Percentiles rank a stretch among this genome's conserved stretches.
Evolutionary conservation across 176 grass and related monocot genomes (phyloP).

Genomic region (Hsuehochloa calcarea): DNA sequence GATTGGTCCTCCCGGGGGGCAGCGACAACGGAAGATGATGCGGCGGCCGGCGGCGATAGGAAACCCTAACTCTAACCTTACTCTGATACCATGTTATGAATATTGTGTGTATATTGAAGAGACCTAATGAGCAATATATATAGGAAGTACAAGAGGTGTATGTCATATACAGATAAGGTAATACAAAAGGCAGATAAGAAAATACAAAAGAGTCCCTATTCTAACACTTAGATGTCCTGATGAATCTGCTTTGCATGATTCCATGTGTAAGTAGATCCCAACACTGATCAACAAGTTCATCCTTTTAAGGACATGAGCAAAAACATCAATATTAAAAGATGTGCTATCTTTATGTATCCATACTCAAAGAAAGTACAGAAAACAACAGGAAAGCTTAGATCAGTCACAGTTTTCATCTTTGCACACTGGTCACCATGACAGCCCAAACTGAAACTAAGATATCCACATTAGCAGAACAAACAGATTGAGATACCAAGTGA

Average conservation of each 20-base stretch:
- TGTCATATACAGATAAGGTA: too few relatives aligned
- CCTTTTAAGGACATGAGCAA: conserved; percentile 11
- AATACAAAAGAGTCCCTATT: too few relatives aligned
- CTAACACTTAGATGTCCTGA: background rate
- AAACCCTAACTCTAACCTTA: too few relatives aligned
- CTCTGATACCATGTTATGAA: too few relatives aligned
- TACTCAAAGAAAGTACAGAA: background rate
- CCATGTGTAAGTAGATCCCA: background rate
- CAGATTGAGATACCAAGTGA: conserved; percentile 20
- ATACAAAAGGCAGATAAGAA: too few relatives aligned
- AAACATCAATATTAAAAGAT: conserved; percentile 12
- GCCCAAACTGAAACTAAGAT: conserved; percentile 11
- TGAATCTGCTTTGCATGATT: background rate
- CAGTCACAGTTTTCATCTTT: background rate
- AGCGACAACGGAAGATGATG: too few relatives aligned
- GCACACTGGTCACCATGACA: background rate
- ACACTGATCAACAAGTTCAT: background rate
- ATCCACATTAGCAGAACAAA: background rate
- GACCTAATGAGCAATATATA: too few relatives aligned
- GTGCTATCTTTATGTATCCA: conserved; percentile 6
- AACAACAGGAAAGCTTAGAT: background rate
- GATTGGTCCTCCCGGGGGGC: too few relatives aligned
- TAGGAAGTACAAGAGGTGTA: too few relatives aligned
- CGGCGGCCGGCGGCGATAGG: too few relatives aligned
- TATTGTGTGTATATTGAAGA: too few relatives aligned